phyloP scores from a whole-genome alignment of 2,329 filamentous ascomycete species.

The Paecilomyces formosus region DNA sequence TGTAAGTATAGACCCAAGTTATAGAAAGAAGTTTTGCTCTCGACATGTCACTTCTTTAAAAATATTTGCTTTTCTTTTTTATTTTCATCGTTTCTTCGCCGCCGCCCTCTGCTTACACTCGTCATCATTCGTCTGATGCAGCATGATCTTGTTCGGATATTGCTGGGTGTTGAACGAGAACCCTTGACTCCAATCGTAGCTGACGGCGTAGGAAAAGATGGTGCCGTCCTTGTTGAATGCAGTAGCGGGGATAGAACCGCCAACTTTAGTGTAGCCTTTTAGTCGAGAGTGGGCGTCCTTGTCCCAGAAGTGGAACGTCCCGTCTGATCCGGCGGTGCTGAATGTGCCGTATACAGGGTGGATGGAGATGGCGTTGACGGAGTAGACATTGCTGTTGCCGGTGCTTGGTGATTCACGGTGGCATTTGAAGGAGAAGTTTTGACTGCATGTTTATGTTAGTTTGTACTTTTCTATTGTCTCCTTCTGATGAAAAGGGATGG shows the following conservation, averaged over 20 bases:
- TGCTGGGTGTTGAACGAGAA: constrained; percentile 67
- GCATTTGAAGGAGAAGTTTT: constrained; percentile 91
- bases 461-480: too few species aligned
- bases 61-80: not conserved
- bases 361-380: constrained; percentile 91
- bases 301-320: constrained; percentile 68
- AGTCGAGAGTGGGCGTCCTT: constrained; percentile 74
- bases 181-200: constrained; percentile 93
- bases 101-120: constrained; percentile 42
- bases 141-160: constrained; percentile 63
- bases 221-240: constrained; percentile 72
- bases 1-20: too few species aligned
- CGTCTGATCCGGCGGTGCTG: constrained; percentile 82
- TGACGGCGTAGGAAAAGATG: constrained; percentile 75
- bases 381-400: constrained; percentile 64
- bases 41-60: not conserved
- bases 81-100: not conserved
- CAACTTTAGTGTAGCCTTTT: constrained; percentile 71
- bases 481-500: too few species aligned
- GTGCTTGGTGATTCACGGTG: constrained; percentile 63
- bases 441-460: constrained; percentile 31
- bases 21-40: not conserved
- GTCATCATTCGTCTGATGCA: constrained; percentile 59
- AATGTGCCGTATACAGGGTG: constrained; percentile 89
- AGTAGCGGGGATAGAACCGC: constrained; percentile 75